Percentiles rank a stretch among this genome's conserved stretches.
These are phyloP conservation scores for Oldenlandia corymbosa DNA, from an alignment of 257 asterid species.

Conservation along the genomic window DNA sequence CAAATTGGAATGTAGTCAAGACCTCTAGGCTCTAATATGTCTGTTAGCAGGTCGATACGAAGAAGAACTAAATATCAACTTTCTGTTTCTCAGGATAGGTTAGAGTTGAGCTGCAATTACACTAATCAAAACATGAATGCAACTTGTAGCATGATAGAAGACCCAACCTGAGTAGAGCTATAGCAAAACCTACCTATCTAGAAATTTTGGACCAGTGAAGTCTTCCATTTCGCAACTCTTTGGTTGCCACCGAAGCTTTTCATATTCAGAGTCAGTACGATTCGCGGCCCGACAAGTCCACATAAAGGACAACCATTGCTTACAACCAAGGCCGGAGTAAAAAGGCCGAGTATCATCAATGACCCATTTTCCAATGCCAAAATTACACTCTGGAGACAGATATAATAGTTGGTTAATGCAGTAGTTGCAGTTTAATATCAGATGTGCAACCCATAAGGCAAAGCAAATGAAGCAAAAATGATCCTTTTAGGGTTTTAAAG, in stretches of 20 bases:
- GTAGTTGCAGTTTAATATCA: background rate
- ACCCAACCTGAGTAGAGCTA: background rate
- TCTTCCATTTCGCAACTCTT: slow-evolving; percentile 65
- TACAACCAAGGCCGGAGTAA: slow-evolving; percentile 83
- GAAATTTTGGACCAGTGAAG: slow-evolving; percentile 47
- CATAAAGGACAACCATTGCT: slow-evolving; percentile 89
- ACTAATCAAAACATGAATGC: background rate
- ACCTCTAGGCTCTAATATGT: background rate
- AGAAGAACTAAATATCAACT: background rate
- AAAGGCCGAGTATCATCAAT: slow-evolving; percentile 57
- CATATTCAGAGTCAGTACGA: slow-evolving; percentile 80
- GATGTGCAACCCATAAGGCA: background rate
- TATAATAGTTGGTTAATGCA: slow-evolving; percentile 7
- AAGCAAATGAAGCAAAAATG: background rate
- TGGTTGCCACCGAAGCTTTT: slow-evolving; percentile 80
- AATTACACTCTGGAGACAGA: slow-evolving; percentile 49
- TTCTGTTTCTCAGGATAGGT: background rate
- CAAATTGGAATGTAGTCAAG: background rate
- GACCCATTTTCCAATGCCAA: slow-evolving; percentile 83
- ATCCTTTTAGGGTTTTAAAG: background rate
- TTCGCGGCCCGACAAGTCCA: slow-evolving; percentile 97
- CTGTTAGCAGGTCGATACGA: background rate
- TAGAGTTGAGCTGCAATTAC: background rate
- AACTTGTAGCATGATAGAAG: background rate
- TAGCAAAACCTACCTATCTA: slow-evolving; percentile 47